A percentile compares a stretch with the other conserved stretches of the same genome.
These are phyloP conservation scores for Emergomyces orientalis DNA, from an alignment of 2,329 filamentous ascomycete species.

Conservation along the genomic window DNA sequence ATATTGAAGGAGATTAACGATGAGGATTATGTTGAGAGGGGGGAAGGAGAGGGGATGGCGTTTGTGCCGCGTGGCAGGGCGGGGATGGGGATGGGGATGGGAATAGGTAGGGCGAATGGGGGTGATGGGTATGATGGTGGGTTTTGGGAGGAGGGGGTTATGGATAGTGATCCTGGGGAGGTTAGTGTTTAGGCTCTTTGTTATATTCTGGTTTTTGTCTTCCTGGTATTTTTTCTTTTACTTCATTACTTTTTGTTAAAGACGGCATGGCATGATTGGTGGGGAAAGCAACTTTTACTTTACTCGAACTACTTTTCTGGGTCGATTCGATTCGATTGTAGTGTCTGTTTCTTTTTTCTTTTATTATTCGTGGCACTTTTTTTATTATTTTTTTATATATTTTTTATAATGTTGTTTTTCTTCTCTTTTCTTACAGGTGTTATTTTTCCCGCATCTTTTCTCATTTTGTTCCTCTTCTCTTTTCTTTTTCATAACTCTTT, in stretches of 20 bases:
- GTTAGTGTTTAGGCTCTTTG: constrained; percentile 27
- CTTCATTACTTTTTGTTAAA: too few relatives aligned
- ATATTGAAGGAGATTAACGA: constrained; percentile 69
- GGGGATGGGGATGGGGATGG: constrained; percentile 18
- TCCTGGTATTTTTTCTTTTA: not conserved
- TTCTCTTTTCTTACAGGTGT: not conserved
- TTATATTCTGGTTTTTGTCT: not conserved
- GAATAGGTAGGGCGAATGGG: constrained; percentile 11
- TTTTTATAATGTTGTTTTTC: not conserved
- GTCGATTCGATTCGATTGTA: too few relatives aligned
- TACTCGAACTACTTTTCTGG: too few relatives aligned
- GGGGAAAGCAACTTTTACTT: too few relatives aligned
- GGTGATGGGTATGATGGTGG: constrained; percentile 17
- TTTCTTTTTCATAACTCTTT: not conserved
- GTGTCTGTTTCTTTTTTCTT: too few relatives aligned
- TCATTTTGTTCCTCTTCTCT: not conserved
- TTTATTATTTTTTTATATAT: too few relatives aligned
- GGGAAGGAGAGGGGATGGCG: constrained; percentile 35
- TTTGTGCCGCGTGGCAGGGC: constrained; percentile 27
- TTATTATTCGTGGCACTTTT: too few relatives aligned
- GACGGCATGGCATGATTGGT: too few relatives aligned
- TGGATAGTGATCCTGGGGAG: constrained; percentile 37
- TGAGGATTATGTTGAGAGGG: constrained; percentile 37
- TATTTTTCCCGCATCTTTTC: too few relatives aligned
- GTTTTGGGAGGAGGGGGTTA: constrained; percentile 35